Percentiles rank a stretch among this genome's conserved stretches.
Conservation (phyloP, 2,329 filamentous ascomycete genomes). For the Fusarium napiforme region DNA sequence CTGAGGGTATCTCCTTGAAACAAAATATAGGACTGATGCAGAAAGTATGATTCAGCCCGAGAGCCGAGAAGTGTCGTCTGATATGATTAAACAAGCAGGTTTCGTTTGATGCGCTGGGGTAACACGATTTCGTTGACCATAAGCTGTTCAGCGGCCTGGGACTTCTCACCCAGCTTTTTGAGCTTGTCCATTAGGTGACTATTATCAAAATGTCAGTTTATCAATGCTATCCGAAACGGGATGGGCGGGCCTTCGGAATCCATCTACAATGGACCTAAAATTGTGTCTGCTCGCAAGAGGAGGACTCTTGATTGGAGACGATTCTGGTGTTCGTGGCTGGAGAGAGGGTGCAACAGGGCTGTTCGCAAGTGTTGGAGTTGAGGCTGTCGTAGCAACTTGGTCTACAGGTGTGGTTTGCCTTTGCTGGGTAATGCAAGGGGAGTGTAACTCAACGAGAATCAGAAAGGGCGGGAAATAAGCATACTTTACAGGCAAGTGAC, state of each 20-base stretch:
- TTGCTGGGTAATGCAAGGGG: not conserved
- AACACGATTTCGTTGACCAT: constrained; percentile 48
- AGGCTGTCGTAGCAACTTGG: not conserved
- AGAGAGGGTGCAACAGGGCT: constrained; percentile 4
- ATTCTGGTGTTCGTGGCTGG: not conserved
- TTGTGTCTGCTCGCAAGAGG: constrained; percentile 27
- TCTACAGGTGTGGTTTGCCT: not conserved
- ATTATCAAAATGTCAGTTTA: constrained; percentile 46
- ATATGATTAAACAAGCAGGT: constrained; percentile 38
- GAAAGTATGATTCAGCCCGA: not conserved
- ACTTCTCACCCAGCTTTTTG: constrained; percentile 57
- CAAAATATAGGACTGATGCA: constrained; percentile 5
- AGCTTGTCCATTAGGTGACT: constrained; percentile 69
- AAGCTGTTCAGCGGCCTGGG: constrained; percentile 47
- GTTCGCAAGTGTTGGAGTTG: constrained; percentile 8
- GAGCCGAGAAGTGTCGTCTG: not conserved
- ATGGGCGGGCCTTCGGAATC: constrained; percentile 43
- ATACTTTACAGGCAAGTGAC: constrained; percentile 68
- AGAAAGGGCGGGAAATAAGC: constrained; percentile 52
- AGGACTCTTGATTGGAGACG: constrained; percentile 13
- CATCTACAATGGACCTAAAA: constrained; percentile 42
- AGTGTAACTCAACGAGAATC: constrained; percentile 46
- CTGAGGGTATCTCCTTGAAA: constrained; percentile 32
- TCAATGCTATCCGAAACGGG: constrained; percentile 44
- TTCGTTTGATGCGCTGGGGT: constrained; percentile 59